phyloP scores from a whole-genome alignment of 176 grass and related monocot genomes.

The Musa troglodytarum region DNA sequence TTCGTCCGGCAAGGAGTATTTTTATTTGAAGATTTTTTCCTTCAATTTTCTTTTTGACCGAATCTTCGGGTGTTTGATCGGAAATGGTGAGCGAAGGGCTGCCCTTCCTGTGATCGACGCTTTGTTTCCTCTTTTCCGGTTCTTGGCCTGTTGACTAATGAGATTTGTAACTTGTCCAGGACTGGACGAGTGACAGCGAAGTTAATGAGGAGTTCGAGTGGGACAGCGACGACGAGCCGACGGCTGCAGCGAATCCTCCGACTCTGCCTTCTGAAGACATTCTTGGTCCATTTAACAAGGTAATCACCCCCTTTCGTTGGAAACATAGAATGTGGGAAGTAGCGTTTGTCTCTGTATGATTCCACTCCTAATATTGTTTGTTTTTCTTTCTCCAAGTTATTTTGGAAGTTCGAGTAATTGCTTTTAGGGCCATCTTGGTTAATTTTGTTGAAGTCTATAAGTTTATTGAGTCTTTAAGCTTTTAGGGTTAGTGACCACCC shows the following conservation, averaged over 20 bases:
- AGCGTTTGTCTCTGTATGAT: too few species aligned
- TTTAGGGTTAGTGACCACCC: too few species aligned
- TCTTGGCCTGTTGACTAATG: neutral
- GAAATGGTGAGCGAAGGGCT: neutral
- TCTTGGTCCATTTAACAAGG: neutral
- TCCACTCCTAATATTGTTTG: too few species aligned
- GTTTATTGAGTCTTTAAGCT: too few species aligned
- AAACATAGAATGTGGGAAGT: neutral
- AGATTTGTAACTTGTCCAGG: neutral
- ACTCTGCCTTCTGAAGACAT: neutral
- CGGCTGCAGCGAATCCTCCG: neutral
- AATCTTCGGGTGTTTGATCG: neutral
- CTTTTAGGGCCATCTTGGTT: too few species aligned
- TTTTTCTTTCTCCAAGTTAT: too few species aligned
- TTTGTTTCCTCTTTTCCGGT: neutral
- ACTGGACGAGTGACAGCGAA: constrained; percentile 13
- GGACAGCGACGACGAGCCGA: constrained; percentile 10
- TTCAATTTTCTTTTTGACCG: neutral
- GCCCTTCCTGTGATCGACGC: neutral
- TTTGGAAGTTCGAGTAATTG: too few species aligned
- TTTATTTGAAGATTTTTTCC: neutral
- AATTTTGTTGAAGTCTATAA: too few species aligned
- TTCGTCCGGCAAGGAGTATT: neutral
- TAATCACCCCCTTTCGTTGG: neutral
- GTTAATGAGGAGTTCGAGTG: neutral